phyloP scores from a whole-genome alignment of 2,329 filamentous ascomycete genomes.

The Botrytis deweyae region DNA sequence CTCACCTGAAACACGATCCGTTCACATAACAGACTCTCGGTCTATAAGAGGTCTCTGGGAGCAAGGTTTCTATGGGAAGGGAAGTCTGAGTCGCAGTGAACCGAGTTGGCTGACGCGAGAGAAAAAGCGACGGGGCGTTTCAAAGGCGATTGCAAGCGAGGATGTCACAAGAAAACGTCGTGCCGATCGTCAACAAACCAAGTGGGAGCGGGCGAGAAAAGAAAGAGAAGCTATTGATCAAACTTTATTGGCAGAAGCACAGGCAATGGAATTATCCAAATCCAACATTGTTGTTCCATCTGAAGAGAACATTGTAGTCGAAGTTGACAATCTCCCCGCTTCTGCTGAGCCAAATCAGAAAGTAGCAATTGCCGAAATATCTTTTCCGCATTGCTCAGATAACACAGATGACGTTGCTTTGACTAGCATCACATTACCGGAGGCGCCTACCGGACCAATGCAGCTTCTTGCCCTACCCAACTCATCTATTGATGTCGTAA shows the following conservation, averaged over 20 bases:
- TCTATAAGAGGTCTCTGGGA: constrained; percentile 87
- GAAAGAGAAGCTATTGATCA: constrained; percentile 82
- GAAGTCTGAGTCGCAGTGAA: constrained; percentile 88
- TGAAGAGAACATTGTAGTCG: background rate
- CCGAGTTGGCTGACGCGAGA: constrained; percentile 88
- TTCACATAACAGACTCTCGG: constrained; percentile 76
- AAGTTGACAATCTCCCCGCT: background rate
- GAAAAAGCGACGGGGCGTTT: constrained; percentile 66
- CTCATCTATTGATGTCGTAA: constrained; percentile 5
- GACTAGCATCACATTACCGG: background rate
- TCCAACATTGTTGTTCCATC: background rate
- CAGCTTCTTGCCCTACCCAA: constrained; percentile 57
- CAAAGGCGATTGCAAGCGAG: constrained; percentile 72
- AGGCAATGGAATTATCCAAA: constrained; percentile 1
- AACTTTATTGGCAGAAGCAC: constrained; percentile 58
- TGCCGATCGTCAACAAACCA: constrained; percentile 78
- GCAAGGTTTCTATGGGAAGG: constrained; percentile 96
- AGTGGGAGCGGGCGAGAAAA: constrained; percentile 85
- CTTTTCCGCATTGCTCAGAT: background rate
- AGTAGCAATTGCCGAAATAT: background rate
- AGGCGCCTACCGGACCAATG: constrained; percentile 33
- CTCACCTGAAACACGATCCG: constrained; percentile 75
- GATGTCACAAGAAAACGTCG: constrained; percentile 74
- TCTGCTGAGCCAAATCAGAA: background rate
- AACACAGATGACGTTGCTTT: background rate